Conservation (phyloP, 2,329 filamentous ascomycete genomes). For the Arthrobotrys iridis region DNA sequence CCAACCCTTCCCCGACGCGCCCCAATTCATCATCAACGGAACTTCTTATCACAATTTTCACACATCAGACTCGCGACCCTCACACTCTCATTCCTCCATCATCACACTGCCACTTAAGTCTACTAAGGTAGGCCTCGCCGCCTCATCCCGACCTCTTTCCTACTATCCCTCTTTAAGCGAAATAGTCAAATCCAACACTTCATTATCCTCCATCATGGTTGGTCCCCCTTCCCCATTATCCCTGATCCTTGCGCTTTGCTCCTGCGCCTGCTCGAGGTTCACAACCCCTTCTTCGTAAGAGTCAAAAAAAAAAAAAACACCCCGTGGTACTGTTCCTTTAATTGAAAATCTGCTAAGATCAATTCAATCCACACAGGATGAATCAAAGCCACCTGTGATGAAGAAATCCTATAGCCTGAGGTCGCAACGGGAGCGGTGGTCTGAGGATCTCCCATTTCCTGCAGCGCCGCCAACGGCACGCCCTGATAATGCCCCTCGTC, state of each 20-base stretch:
- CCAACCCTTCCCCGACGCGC: not conserved
- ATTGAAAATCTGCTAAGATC: not conserved
- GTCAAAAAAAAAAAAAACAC: slow-evolving; percentile 10
- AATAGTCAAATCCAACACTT: slow-evolving; percentile 2
- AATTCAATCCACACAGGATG: not conserved
- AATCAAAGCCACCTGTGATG: not conserved
- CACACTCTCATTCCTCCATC: not conserved
- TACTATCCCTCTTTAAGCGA: not conserved
- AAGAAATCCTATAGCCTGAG: slow-evolving; percentile 18
- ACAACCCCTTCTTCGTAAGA: not conserved
- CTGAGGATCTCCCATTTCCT: not conserved
- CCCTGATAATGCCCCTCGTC: not conserved
- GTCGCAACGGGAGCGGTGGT: slow-evolving; percentile 14
- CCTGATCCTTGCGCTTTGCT: not conserved
- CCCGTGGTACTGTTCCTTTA: not conserved
- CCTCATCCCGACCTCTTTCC: not conserved
- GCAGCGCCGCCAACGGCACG: not conserved
- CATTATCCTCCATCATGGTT: not conserved
- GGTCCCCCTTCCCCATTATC: too few relatives aligned
- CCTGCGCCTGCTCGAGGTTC: not conserved
- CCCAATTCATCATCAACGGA: not conserved
- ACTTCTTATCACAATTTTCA: not conserved
- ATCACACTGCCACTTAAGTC: not conserved
- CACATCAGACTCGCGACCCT: not conserved
- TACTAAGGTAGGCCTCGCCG: too few relatives aligned